Evolutionary conservation across 257 asterid species (phyloP), one percentile per base, ranked within the genome.

Genomic region (Eucommia ulmoides): DNA sequence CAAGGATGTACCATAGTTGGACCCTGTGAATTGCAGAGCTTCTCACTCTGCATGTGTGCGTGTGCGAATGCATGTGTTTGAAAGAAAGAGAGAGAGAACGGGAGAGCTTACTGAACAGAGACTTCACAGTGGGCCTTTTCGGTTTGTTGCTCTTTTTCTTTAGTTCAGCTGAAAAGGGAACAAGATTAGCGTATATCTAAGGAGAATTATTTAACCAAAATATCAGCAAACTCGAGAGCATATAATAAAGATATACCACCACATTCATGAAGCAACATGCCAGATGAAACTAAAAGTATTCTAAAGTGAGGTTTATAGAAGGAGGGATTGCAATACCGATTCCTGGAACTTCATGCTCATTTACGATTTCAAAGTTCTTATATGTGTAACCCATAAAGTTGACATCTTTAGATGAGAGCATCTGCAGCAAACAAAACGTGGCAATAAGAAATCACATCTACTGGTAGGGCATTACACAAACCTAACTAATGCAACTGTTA

Each of bases 321-420:
- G 52, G 68, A 29, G 49, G 46, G 33, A 41, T 60, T 22, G 22
- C 45, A 50, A 51, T 79, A 88, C 97, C 79, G 38, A 88, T 75
- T 67, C 93, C 93, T 15, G 92, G 79, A 52, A 83, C 93, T 56
- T 83, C 92, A 17, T 88, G 86, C 42, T 88, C 97, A 51, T 83
- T 88, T 53, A 81, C 92, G 50, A 88, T 91, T 73, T 91, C 98
- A 51, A 80, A 86, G 67, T 91, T 91, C 73, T 86, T 91, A 54
- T 86, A 91, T 65, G 98, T 91, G 73, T 91, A 91, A 38, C 98
- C 98, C 92, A 91, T 62, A 63, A 91, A 91, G 73, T 91, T 91
- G 74, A 81, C 96, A 25, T 91, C 98, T 75, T 91, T 91, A 1
- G 98, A 86, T 1, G 96, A 59, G 56, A 91, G 91, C 98, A 91